A percentile compares a stretch with the other conserved stretches of the same genome.
phyloP scores from a whole-genome alignment of 768 basidiomycete genomes.

The Saitozyma sp. region DNA sequence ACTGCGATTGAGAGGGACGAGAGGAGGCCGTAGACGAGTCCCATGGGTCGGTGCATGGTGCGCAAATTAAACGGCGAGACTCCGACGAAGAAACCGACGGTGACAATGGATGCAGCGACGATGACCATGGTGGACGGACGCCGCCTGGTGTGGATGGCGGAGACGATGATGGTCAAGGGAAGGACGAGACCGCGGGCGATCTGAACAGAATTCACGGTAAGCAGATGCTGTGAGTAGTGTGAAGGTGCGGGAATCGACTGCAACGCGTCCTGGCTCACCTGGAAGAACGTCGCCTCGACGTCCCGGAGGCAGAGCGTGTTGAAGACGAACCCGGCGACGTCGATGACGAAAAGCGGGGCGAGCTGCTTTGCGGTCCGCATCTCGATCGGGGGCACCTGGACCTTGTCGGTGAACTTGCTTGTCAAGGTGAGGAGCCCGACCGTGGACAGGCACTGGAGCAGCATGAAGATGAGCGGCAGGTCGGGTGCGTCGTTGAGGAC shows the following conservation, averaged over 20 bases:
- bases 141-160: not conserved
- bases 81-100: not conserved
- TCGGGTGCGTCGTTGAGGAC: not conserved
- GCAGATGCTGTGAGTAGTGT: not conserved
- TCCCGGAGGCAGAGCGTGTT: conserved; percentile 73
- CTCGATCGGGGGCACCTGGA: not conserved
- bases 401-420: not conserved
- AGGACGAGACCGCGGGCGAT: not conserved
- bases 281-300: conserved; percentile 79
- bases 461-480: not conserved
- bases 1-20: not conserved
- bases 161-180: not conserved
- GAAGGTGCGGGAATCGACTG: not conserved
- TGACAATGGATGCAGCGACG: not conserved
- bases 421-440: not conserved
- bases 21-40: not conserved
- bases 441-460: not conserved
- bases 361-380: not conserved
- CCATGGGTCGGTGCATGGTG: not conserved
- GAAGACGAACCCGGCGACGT: conserved; percentile 71
- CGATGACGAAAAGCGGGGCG: conserved; percentile 61
- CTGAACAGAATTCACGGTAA: not conserved
- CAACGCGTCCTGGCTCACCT: conserved; percentile 55
- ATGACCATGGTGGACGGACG: not conserved
- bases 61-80: not conserved